Percentiles rank a stretch among this genome's conserved stretches.
These are phyloP conservation scores for Poa annua DNA, from an alignment of 176 grass and related monocot species.

Conservation along the genomic window DNA sequence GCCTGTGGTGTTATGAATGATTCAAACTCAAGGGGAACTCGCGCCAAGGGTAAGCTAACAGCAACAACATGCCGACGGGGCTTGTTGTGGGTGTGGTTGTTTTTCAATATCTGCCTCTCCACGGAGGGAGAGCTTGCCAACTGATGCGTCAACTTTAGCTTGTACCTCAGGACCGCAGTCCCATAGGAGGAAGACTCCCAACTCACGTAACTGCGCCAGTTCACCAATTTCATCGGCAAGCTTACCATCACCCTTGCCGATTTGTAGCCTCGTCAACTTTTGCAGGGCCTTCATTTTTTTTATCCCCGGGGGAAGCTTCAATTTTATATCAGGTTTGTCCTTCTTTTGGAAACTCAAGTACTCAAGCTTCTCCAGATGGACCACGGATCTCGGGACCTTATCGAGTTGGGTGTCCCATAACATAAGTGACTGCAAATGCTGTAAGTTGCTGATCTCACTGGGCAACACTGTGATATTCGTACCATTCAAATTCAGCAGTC, in stretches of 20 bases:
- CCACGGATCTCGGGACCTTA: background rate
- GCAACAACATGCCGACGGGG: too few relatives aligned
- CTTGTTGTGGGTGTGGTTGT: too few relatives aligned
- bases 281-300: background rate
- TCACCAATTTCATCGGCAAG: background rate
- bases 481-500: background rate
- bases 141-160: too few relatives aligned
- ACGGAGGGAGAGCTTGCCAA: too few relatives aligned
- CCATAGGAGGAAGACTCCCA: fast-evolving
- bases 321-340: fast-evolving
- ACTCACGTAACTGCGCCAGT: background rate
- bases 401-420: background rate
- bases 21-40: too few relatives aligned
- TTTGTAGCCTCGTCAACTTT: background rate
- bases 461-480: background rate
- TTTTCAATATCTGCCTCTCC: too few relatives aligned
- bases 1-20: too few relatives aligned
- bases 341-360: fast-evolving
- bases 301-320: background rate
- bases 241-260: background rate
- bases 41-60: too few relatives aligned
- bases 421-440: background rate
- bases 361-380: background rate
- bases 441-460: background rate
- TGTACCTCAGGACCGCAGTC: too few relatives aligned